Conservation (phyloP, 2,329 filamentous ascomycete species). For the Zopfia rhizophila region DNA sequence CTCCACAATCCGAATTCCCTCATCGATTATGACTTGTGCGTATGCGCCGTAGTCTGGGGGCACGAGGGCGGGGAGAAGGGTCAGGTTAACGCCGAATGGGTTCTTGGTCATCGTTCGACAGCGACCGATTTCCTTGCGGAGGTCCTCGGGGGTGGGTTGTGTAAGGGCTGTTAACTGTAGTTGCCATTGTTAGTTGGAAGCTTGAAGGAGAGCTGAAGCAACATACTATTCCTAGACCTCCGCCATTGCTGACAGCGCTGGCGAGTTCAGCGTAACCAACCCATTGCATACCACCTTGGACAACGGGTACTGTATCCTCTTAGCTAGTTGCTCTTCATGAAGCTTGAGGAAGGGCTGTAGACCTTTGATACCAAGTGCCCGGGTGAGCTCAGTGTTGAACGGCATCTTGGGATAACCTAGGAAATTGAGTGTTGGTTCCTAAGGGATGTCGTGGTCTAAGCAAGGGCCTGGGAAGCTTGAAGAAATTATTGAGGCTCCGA, state of each 20-base stretch:
- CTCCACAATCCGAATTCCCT: conserved; percentile 91
- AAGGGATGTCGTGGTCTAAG: neutral
- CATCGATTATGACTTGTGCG: conserved; percentile 91
- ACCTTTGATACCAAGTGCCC: conserved; percentile 67
- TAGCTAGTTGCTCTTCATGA: conserved; percentile 50
- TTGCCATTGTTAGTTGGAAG: conserved; percentile 22
- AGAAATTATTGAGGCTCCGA: neutral
- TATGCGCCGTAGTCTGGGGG: conserved; percentile 94
- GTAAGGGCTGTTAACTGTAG: conserved; percentile 80
- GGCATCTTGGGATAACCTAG: conserved; percentile 59
- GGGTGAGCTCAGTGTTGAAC: conserved; percentile 72
- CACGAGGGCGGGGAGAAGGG: conserved; percentile 86
- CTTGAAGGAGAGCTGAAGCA: neutral
- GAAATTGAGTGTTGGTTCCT: neutral
- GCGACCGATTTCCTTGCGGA: conserved; percentile 91
- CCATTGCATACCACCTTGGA: conserved; percentile 90
- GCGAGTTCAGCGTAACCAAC: conserved; percentile 84
- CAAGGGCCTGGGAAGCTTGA: too few relatives aligned
- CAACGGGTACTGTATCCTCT: conserved; percentile 74
- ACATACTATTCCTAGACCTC: conserved; percentile 75
- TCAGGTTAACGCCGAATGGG: conserved; percentile 95
- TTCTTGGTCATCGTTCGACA: conserved; percentile 81
- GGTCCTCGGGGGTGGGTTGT: conserved; percentile 88
- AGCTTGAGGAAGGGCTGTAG: conserved; percentile 15
- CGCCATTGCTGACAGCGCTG: conserved; percentile 73